Evolutionary conservation across 73 alveolate genomes (phyloP).

Genomic region (Paramecium biaurelia): DNA sequence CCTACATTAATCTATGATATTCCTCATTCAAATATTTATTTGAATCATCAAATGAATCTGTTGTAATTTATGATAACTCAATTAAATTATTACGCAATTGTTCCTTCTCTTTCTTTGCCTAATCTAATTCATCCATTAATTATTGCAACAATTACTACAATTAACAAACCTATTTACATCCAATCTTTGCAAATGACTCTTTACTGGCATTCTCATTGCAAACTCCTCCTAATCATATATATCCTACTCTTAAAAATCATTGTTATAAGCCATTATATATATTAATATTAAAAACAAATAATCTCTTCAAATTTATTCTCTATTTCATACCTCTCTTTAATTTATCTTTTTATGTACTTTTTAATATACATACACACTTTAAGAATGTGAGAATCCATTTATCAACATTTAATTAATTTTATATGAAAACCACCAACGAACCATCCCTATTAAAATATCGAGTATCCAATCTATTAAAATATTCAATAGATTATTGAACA

Average conservation of each 20-base stretch:
- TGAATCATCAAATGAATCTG: constrained; percentile 39
- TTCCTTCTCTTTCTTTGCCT: constrained; percentile 44
- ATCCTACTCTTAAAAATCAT: not conserved
- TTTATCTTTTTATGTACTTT: too few species aligned
- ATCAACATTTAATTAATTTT: not conserved
- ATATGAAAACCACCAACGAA: not conserved
- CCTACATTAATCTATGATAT: constrained; percentile 28
- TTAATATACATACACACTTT: not conserved
- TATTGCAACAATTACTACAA: not conserved
- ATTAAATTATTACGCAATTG: not conserved
- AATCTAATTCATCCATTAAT: not conserved
- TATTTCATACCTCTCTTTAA: not conserved
- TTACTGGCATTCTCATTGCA: constrained; percentile 29
- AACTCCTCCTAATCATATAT: constrained; percentile 33
- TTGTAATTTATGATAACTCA: constrained; percentile 4
- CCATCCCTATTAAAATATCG: not conserved
- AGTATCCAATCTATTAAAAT: not conserved
- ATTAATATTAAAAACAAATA: not conserved
- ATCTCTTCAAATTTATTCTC: not conserved
- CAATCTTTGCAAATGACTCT: constrained; percentile 17
- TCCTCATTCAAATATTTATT: constrained; percentile 27
- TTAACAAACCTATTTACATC: not conserved
- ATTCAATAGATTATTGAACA: not conserved
- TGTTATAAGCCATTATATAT: constrained; percentile 51
- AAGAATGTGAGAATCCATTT: not conserved